These are phyloP conservation scores for Penicillium sp. DNA, from an alignment of 2,329 filamentous ascomycete species.

Conservation along the genomic window DNA sequence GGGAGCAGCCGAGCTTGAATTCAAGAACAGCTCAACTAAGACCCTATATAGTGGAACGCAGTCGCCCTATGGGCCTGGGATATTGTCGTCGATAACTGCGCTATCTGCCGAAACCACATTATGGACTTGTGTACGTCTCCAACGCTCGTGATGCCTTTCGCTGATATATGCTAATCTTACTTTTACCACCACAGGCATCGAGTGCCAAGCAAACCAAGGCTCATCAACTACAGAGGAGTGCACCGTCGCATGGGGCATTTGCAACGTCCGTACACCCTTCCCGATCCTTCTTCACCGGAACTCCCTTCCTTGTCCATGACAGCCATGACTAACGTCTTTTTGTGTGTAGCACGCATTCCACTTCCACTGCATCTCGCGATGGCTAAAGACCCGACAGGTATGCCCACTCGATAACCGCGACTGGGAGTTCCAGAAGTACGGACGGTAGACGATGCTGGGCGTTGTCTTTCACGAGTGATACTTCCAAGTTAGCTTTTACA, in stretches of 20 bases:
- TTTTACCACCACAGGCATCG: conserved; percentile 66
- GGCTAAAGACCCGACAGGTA: conserved; percentile 98
- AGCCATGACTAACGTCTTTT: conserved; percentile 10
- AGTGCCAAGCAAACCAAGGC: conserved; percentile 98
- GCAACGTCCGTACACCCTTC: conserved; percentile 72
- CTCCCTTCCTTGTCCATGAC: neutral
- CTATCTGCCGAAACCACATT: conserved; percentile 98
- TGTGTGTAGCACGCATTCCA: conserved; percentile 86
- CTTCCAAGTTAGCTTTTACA: neutral
- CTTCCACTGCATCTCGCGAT: conserved; percentile 98
- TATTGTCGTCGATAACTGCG: conserved; percentile 98
- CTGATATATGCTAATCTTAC: conserved; percentile 16
- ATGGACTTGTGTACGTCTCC: conserved; percentile 86
- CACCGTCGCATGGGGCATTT: conserved; percentile 98
- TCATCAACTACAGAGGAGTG: conserved; percentile 97
- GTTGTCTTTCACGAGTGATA: neutral
- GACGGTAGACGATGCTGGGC: conserved; percentile 54
- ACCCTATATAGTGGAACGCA: conserved; percentile 79
- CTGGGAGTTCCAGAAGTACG: conserved; percentile 99
- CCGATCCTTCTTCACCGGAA: neutral
- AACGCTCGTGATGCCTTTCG: neutral
- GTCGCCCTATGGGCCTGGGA: conserved; percentile 99
- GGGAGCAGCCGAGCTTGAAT: neutral
- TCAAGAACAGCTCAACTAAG: conserved; percentile 13
- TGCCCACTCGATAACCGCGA: conserved; percentile 97